Conservation (phyloP, 495 filamentous ascomycete genomes). For the Coniosporium apollinis region DNA sequence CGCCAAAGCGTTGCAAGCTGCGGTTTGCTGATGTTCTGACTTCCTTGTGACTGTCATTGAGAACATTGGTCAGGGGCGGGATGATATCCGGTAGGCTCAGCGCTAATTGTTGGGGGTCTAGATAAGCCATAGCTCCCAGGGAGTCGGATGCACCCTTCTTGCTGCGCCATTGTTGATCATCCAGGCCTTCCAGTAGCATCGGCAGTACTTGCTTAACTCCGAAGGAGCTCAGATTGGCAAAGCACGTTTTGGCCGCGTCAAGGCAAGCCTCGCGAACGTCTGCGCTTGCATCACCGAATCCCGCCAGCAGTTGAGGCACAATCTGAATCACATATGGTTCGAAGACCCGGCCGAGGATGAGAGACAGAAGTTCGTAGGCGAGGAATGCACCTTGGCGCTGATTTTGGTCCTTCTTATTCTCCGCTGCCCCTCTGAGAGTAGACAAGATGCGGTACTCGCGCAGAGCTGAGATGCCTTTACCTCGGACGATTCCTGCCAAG, state of each 20-base stretch:
- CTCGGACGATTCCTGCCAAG: conserved; percentile 74
- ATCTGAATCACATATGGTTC: conserved; percentile 95
- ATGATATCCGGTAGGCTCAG: conserved; percentile 90
- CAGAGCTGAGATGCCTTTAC: conserved; percentile 66
- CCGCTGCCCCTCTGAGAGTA: conserved; percentile 54
- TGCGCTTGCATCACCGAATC: conserved; percentile 74
- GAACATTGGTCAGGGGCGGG: conserved; percentile 75
- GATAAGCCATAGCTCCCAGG: conserved; percentile 92
- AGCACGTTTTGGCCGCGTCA: conserved; percentile 86
- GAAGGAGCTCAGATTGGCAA: conserved; percentile 81
- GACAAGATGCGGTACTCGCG: conserved; percentile 75
- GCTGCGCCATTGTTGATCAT: conserved; percentile 91
- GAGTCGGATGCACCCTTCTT: conserved; percentile 96
- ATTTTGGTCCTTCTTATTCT: conserved; percentile 83
- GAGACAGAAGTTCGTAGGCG: conserved; percentile 77
- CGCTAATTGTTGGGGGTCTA: conserved; percentile 86
- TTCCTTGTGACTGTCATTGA: conserved; percentile 97
- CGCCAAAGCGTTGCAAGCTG: conserved; percentile 90
- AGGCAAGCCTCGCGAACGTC: conserved; percentile 87
- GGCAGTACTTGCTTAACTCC: conserved; percentile 90
- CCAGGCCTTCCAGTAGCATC: conserved; percentile 78
- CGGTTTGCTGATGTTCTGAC: conserved; percentile 82
- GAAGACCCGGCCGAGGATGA: conserved; percentile 70
- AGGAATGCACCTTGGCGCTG: conserved; percentile 78
- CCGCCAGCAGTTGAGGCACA: conserved; percentile 71